Evolutionary conservation across 805 yeast genomes (phyloP), one percentile per base, ranked within the genome.

Genomic region (Cyberlindnera suaveolens): DNA sequence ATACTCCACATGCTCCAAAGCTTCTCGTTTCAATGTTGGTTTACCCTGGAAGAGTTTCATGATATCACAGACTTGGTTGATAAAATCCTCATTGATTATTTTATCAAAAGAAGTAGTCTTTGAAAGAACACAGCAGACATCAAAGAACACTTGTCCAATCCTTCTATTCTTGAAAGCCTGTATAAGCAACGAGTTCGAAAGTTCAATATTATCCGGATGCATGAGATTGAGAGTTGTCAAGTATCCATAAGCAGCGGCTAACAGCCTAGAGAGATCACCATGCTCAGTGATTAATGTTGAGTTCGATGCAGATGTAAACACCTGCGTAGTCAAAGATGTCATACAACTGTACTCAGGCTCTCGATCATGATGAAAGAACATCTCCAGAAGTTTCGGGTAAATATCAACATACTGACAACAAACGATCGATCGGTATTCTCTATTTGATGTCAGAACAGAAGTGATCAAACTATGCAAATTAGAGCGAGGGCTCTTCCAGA

Each of bases 401-500:
- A 88, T 68, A 52, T 88, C 95, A 35, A 88, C 84, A 56, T 88
- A 89, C 52, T 88, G 91, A 33, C 76, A 74, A n/a, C 84, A 80
- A 34, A 85, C 65, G n/a, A 81, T 58, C 27, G 71, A 60, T 54
- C 80, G 81, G 57, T 71, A 81, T 13, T 61, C 64, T 39, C 72
- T 61, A 53, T 80, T 80, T 13, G 86, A 76, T 15, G 86, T 78
- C 46, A 87, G 62, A 0, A 82, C 74, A 0, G 81, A 71, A 33
- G 84, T 74, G 56, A 78, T 82, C 44, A 86, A 62, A 49, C 80
- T 86, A 46, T 83, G 85, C 13, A 85, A 64, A 7, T 68, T 60
- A 0, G 66, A 54, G 36, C 96, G 68, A 5, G 82, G 64, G 0
- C 74, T 59, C 54, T 79, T 85, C 83, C 89, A 83, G 31, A 87